These are phyloP conservation scores for Cenchrus americanus DNA, from an alignment of 176 grass and related monocot species.

Conservation along the genomic window DNA sequence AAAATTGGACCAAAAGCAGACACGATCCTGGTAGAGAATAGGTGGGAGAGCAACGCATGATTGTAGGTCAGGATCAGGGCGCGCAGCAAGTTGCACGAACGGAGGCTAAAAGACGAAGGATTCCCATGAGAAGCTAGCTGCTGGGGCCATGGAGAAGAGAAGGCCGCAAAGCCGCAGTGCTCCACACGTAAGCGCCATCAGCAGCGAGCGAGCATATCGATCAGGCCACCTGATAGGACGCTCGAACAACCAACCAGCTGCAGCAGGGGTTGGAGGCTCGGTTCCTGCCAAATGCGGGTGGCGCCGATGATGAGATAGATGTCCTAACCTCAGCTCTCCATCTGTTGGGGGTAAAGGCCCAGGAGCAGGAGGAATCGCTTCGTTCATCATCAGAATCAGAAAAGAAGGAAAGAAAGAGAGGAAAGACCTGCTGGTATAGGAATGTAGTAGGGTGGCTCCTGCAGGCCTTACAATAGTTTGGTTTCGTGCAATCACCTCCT, in stretches of 20 bases:
- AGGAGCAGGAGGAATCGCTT: too few species aligned
- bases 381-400: too few species aligned
- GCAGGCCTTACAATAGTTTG: neutral
- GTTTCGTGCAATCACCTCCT: neutral
- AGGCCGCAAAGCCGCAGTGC: neutral
- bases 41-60: neutral
- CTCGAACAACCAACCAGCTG: slow-evolving; percentile 23
- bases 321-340: neutral
- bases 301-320: neutral
- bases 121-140: neutral
- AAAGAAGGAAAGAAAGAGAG: too few species aligned
- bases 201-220: neutral
- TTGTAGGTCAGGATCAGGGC: slow-evolving; percentile 7
- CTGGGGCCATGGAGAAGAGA: neutral
- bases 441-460: neutral
- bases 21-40: neutral
- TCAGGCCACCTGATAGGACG: neutral
- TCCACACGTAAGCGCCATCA: slow-evolving; percentile 36
- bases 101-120: slow-evolving; percentile 24
- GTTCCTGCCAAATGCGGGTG: neutral
- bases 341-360: neutral
- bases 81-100: neutral
- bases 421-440: neutral
- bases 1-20: neutral
- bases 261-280: neutral